A percentile compares a stretch with the other conserved stretches of the same genome.
phyloP scores from a whole-genome alignment of 257 asterid genomes.

The Fraxinus pennsylvanica region DNA sequence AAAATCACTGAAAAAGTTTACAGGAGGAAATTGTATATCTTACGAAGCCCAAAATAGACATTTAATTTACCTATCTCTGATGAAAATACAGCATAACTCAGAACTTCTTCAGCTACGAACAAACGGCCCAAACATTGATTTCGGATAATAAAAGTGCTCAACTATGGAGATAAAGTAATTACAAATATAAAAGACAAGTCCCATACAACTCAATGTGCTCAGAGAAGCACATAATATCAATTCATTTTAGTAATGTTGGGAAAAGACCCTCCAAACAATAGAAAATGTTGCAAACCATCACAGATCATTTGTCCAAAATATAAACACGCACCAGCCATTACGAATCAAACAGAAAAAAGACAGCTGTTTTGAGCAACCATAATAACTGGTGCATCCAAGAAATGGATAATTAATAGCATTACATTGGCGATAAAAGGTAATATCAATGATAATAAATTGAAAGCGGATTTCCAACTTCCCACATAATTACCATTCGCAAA shows the following conservation, averaged over 20 bases:
- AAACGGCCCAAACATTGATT: not conserved
- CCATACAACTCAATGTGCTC: not conserved
- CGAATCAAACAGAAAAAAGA: slow-evolving; percentile 1
- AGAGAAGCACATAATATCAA: not conserved
- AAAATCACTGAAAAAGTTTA: not conserved
- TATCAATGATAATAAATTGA: not conserved
- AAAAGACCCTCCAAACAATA: slow-evolving; percentile 7
- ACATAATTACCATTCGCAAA: not conserved
- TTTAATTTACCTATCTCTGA: not conserved
- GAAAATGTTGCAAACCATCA: not conserved
- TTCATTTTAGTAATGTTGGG: not conserved
- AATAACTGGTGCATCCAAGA: slow-evolving; percentile 1
- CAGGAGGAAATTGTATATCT: not conserved
- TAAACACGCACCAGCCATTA: not conserved
- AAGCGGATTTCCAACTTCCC: not conserved
- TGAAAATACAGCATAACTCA: not conserved
- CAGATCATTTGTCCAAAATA: not conserved
- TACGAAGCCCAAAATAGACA: not conserved
- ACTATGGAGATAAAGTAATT: not conserved
- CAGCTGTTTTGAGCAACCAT: not conserved
- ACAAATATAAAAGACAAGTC: slow-evolving; percentile 5
- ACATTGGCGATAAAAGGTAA: slow-evolving; percentile 15
- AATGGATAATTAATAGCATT: slow-evolving; percentile 1
- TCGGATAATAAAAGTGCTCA: slow-evolving; percentile 4
- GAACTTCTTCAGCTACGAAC: slow-evolving; percentile 5